A percentile compares a stretch with the other conserved stretches of the same genome.
phyloP scores from a whole-genome alignment of 73 alveolate genomes.

The Symbiodinium pilosum region DNA sequence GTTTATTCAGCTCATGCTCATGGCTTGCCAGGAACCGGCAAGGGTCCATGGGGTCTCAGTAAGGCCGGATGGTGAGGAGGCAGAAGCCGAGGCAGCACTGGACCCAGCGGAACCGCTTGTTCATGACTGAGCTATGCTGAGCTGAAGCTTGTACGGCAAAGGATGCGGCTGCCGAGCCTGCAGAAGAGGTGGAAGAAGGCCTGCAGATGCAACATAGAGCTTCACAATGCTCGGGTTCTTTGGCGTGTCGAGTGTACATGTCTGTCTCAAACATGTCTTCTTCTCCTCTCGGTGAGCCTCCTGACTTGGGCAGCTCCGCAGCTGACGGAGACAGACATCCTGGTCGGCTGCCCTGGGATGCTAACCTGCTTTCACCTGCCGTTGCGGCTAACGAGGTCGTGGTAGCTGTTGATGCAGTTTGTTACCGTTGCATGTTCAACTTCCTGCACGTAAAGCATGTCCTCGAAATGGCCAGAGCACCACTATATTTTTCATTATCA shows the following conservation, averaged over 20 bases:
- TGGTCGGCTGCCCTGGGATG: slow-evolving; percentile 3
- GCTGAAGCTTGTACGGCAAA: background rate
- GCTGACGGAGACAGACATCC: slow-evolving; percentile 75
- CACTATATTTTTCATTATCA: background rate
- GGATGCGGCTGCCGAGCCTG: slow-evolving; percentile 13
- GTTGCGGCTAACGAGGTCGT: no score
- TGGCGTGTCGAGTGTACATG: no score
- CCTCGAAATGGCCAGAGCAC: background rate
- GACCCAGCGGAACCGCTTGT: background rate
- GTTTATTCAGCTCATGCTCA: no score
- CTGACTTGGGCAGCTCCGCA: slow-evolving; percentile 16
- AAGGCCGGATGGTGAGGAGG: background rate
- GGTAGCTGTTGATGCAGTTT: no score
- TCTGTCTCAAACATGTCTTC: no score
- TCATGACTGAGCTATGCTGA: background rate
- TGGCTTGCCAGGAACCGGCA: no score
- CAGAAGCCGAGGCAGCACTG: background rate
- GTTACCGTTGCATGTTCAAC: background rate
- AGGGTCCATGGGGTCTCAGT: no score
- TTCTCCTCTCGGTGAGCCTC: no score
- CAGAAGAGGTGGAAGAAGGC: slow-evolving; percentile 24
- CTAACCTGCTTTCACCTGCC: no score
- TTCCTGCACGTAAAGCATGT: background rate
- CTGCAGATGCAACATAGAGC: no score
- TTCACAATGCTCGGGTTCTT: no score